Base-by-base conservation (phyloP, 345 rosid genomes). In the Acer campestre region DNA sequence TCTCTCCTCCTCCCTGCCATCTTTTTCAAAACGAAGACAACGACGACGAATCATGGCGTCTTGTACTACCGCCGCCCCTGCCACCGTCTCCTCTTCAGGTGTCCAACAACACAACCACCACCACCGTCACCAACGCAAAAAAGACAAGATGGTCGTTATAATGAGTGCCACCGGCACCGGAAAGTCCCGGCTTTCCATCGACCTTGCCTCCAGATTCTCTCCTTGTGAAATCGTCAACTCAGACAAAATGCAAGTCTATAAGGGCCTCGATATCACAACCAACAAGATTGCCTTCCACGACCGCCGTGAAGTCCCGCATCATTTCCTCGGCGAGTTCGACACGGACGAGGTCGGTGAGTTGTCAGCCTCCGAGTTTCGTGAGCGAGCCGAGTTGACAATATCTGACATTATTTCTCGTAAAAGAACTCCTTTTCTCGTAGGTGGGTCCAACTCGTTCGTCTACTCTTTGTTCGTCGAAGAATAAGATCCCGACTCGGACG, bases 151-250 rank as follows among this genome's bases (percentile, higher is more conserved):
- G 42, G 73, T 94, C 12, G 95, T 94, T 44, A 84, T 94, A 75
- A 77, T 97, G 89, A 98, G 98, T 17, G 97, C 98, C 25, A 94
- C 98, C 58, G 98, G 98, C 13, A 83, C 90, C 20, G 99, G 98
- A 9, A 97, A 94, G 79, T 87, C 98, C 18, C 71, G 79, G 6
- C 97, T 92, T 17, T 97, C 98, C 59, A 72, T 97, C 85, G 97
- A 97, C 85, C 89, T 94, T 17, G 95, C 92, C 46, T 68, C 84
- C 69, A 77, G 76, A 25, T 85, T 84, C 68, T 79, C 82, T 49
- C 82, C 79, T 48, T 77, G 89, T 8, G 94, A 97, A 82, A 81
- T 97, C 80, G 82, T 97, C 25, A 97, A 97, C 91, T 83, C 95
- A 23, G 98, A 97, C 78, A 94, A 97, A 89, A 94, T 94, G 70